Conservation (phyloP, 2,329 filamentous ascomycete genomes). For the Aureobasidium subglaciale region DNA sequence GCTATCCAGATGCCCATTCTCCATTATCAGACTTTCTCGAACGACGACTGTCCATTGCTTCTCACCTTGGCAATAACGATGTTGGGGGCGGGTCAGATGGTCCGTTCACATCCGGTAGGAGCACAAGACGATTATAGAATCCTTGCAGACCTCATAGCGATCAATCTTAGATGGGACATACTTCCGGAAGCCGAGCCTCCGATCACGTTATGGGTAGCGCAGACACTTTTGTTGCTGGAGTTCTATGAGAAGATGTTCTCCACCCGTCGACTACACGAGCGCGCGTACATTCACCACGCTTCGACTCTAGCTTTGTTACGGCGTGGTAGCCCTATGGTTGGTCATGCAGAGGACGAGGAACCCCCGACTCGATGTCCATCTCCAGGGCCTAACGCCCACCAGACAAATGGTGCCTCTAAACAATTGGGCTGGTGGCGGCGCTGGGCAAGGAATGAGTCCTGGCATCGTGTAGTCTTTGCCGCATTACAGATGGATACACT, state of each 20-base stretch:
- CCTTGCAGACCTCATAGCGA: constrained; percentile 79
- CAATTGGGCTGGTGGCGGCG: constrained; percentile 75
- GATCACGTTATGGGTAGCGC: constrained; percentile 89
- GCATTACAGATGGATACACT: constrained; percentile 91
- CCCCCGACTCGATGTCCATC: constrained; percentile 26
- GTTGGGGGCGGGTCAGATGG: constrained; percentile 78
- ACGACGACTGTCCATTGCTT: constrained; percentile 72
- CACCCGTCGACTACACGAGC: constrained; percentile 79
- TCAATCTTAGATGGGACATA: constrained; percentile 85
- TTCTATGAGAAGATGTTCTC: constrained; percentile 96
- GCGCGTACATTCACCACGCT: constrained; percentile 89
- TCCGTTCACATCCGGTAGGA: constrained; percentile 67
- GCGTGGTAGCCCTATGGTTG: constrained; percentile 79
- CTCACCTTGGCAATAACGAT: constrained; percentile 81
- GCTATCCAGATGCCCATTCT: constrained; percentile 86
- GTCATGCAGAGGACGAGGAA: constrained; percentile 73
- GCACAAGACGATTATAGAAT: constrained; percentile 68
- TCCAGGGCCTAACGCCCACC: background rate
- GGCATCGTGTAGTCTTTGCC: constrained; percentile 77
- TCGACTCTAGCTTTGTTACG: constrained; percentile 91
- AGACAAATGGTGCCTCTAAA: background rate
- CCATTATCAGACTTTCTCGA: constrained; percentile 83
- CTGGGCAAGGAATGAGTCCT: constrained; percentile 89
- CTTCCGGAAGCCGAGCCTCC: constrained; percentile 89
- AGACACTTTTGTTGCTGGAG: constrained; percentile 76